Base-by-base conservation (phyloP, 2,329 filamentous ascomycete species). In the Fusarium lyarnte region DNA sequence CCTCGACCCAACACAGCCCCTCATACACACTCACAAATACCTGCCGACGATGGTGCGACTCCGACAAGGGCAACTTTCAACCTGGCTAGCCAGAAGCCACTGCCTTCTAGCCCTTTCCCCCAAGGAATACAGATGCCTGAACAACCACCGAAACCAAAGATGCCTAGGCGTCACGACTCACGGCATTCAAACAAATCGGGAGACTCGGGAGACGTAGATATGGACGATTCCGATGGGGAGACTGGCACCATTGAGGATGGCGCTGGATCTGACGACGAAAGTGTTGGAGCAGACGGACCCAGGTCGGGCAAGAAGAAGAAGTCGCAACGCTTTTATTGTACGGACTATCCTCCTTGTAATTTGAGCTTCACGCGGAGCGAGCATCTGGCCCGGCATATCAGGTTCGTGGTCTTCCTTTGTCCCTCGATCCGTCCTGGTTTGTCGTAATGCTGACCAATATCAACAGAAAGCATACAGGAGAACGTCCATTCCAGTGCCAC, bases 311-410 rank as follows among this genome's bases (percentile, higher is more conserved):
- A 97, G 84, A 98, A 98, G 88, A 98, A 97, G 84, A 97, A 97
- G 82, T 94, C 94, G 1, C 94, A 98, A 81, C 90, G 94, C 49
- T 99, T 99, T 82, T 98, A 95, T 82, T 99, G 96, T 83, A 97
- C 93, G 8, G 94, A 97, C 36, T 98, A 94, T 76, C 95, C 95
- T 31, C 95, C 95, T 8, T 99, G 96, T 82, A 95, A 92, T 78
- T 82, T 99, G 64, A 98, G 94, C 82, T 99, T 99, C 80, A 98
- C 96, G 0, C 87, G 96, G 70, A 98, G 95, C 79, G 96, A 99
- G 81, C 96, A 99, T 85, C 83, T 99, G 68, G 95, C 95, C 21
- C 89, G 96, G 57, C 96, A 99, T 79, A 98, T 99, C 76, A 90
- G 95, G 92, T 95, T 87, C 39, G 76, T 63, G 21, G 31, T 31